Evolutionary conservation across 2,329 filamentous ascomycete species (phyloP).

Genomic region (Fusarium paranaense): DNA sequence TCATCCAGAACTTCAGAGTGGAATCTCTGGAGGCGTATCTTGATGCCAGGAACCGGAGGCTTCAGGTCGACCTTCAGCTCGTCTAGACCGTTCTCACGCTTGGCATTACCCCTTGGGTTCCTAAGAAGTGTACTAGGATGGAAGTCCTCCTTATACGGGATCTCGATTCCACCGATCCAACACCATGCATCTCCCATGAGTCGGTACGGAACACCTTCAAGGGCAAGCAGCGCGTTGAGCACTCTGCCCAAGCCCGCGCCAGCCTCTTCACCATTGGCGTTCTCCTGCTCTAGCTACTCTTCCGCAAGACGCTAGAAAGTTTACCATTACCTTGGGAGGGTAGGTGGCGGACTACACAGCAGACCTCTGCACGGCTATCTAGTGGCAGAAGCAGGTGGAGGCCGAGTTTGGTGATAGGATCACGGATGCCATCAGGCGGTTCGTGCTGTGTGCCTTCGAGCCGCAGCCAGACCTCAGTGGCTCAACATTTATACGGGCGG

Average conservation of each 20-base stretch:
- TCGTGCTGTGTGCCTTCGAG: conserved; percentile 3
- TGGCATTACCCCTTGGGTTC: neutral
- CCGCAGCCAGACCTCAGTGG: neutral
- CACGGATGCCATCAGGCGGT: conserved; percentile 3
- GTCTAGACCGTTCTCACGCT: neutral
- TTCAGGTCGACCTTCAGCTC: neutral
- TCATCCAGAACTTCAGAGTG: too few relatives aligned
- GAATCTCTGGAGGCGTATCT: neutral
- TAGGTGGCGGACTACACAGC: neutral
- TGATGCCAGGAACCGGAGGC: neutral
- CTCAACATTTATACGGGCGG: neutral
- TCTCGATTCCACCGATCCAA: neutral
- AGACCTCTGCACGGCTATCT: neutral
- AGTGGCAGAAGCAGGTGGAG: conserved; percentile 1
- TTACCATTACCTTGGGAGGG: neutral
- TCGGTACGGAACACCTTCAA: neutral
- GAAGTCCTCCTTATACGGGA: neutral
- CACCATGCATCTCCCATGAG: neutral
- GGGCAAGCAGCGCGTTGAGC: neutral
- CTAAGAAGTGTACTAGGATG: neutral
- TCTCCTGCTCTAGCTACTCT: neutral
- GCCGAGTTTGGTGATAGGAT: conserved; percentile 1
- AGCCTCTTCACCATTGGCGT: neutral
- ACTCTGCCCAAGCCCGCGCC: neutral
- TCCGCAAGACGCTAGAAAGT: neutral